A percentile compares a stretch with the other conserved stretches of the same genome.
Evolutionary conservation across 441 rosid genomes (phyloP).

Genomic region (Erodium moschatum): DNA sequence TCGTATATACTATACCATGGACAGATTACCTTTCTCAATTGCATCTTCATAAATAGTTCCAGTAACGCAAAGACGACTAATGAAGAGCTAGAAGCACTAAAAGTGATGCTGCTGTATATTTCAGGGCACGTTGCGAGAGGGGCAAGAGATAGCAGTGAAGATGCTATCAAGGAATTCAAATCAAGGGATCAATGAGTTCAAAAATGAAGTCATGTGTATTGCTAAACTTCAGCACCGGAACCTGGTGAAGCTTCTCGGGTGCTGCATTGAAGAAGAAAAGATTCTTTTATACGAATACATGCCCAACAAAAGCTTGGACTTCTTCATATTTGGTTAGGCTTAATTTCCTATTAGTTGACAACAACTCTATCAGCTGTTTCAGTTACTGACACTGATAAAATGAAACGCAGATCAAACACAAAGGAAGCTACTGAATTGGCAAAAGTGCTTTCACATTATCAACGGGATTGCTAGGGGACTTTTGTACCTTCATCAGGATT

Average conservation of each 20-base stretch:
- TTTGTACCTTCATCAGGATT: slow-evolving; percentile 19
- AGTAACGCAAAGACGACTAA: neutral
- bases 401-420: neutral
- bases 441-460: slow-evolving; percentile 11
- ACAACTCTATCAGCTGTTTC: neutral
- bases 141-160: slow-evolving; percentile 30
- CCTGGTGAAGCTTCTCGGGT: slow-evolving; percentile 14
- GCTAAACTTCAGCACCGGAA: slow-evolving; percentile 38
- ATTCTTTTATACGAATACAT: slow-evolving; percentile 29
- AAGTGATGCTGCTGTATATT: neutral
- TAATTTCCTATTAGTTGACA: neutral
- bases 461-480: slow-evolving; percentile 18
- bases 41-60: neutral
- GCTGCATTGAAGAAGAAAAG: slow-evolving; percentile 28
- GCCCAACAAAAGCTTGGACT: slow-evolving; percentile 31
- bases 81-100: neutral
- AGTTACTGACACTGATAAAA: neutral
- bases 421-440: slow-evolving; percentile 12
- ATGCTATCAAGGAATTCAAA: slow-evolving; percentile 29
- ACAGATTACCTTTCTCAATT: neutral
- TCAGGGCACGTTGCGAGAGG: slow-evolving; percentile 27
- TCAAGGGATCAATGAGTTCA: slow-evolving; percentile 35
- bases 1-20: neutral
- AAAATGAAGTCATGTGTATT: slow-evolving; percentile 29
- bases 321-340: slow-evolving; percentile 32